Evolutionary conservation across 257 asterid species (phyloP), one percentile per base, ranked within the genome.

Genomic region (Perilla frutescens): DNA sequence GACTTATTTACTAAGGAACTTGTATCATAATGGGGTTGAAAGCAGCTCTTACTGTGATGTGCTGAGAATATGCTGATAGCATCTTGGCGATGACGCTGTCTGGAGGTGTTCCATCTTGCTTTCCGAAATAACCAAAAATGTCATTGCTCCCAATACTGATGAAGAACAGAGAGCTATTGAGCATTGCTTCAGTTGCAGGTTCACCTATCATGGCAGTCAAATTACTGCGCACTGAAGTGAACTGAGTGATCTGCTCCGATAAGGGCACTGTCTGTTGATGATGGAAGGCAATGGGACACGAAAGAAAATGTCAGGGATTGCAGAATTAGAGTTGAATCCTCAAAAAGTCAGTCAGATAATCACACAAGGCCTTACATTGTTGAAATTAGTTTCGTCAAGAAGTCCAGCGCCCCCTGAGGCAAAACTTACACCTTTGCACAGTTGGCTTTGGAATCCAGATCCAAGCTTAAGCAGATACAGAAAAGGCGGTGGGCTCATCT

Each of bases 321-420:
- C 50, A 66, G 15, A 6, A 1, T 31, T 20, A 48, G 26, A 47
- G 31, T 32, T 7, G 26, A 51, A 65, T 68, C 39, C 45, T 31
- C 8, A 20, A 3, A 7, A 34, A n/a, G 13, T 34, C 31, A n/a
- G 13, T 34, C 31, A 0, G 50, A 48, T 10, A 72, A 49, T 13
- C 26, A n/a, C 26, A 20, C 3, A 4, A 37, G 39, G 53, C 26
- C 71, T 78, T 68, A 82, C 86, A 43, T 34, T 40, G 48, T 76
- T 79, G 15, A 1, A 12, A 56, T 87, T 87, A 48, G 90, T 88
- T 6, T 3, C 5, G 54, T 73, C 74, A 8, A 84, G 82, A 50
- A 86, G 80, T 15, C 88, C 91, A 43, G 91, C 62, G 7, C 94
- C 94, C 34, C 86, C 95, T 0, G 95, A 86, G 57, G 91, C 95